Evolutionary conservation across 2,329 filamentous ascomycete genomes (phyloP), one percentile per base, ranked within the genome.

Genomic region (Alternaria gansuensis): DNA sequence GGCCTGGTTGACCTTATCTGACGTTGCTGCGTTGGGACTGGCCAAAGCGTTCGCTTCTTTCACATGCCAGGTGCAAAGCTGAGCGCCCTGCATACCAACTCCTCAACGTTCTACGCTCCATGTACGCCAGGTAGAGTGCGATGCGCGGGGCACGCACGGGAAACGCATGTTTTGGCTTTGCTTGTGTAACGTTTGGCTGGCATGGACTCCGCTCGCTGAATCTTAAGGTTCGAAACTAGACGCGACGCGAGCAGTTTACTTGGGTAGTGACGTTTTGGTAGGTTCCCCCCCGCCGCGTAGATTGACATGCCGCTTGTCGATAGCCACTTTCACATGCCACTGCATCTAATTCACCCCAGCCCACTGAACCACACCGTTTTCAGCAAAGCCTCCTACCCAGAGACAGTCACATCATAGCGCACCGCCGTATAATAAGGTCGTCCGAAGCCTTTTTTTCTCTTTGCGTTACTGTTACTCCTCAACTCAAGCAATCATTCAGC

Each of bases 371-470:
- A 61, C 63, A 61, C 68, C 67, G 64, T 63, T 68, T 68, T 70
- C 59, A 70, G 68, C 64, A 45, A 39, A 51, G 57, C 23, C 10
- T 48, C 55, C 57, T 60, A 60, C 51, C 51, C 56, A 61, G 53
- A 59, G 53, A 66, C 65, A 58, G 62, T 60, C 54, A 63, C 61
- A 55, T 55, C 56, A 55, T 59, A 59, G 56, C 45, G 51, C 39
- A 64, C 65, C 49, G 60, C 60, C 62, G 63, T 71, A 71, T 71
- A 71, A 71, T 67, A 68, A 68, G 68, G 54, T 41, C 55, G 61
- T 33, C 60, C 49, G 46, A 59, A 54, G 48, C 40, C 40, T 44
- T 40, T 43, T 26, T 53, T 8, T 57, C 31, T 26, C 14, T 56
- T 53, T 57, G 62, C 63, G 56, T 62, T 59, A 49, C 36, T 56